Evolutionary conservation across 75 land plant genomes (phyloP).

Genomic region (Cupressus sempervirens): DNA sequence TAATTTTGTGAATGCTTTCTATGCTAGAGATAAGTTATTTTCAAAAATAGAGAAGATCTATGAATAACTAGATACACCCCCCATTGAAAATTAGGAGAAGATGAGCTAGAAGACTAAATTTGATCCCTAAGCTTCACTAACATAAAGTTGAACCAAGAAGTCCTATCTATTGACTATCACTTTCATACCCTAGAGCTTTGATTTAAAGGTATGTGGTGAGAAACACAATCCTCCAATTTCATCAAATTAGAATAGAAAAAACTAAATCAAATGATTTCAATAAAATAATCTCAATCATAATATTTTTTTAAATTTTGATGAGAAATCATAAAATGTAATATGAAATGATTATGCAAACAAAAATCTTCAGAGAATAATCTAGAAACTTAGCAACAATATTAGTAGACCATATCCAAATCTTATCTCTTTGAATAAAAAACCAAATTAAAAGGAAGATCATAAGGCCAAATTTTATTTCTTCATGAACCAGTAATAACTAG

Average conservation of each 20-base stretch:
- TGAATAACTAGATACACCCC: background rate
- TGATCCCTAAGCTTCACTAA: background rate
- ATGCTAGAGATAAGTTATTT: background rate
- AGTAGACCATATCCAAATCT: no score
- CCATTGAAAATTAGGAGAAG: background rate
- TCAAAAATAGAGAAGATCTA: slow-evolving; percentile 10
- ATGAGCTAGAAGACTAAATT: background rate
- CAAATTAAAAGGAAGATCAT: background rate
- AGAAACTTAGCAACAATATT: no score
- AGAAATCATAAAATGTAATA: no score
- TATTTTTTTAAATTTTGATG: no score
- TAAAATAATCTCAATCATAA: no score
- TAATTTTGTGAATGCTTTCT: background rate
- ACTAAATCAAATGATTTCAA: no score
- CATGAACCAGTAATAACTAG: background rate
- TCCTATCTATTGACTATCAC: background rate
- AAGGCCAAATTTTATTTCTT: background rate
- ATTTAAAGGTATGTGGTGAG: background rate
- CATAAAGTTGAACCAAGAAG: background rate
- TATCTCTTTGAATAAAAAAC: background rate
- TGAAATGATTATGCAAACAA: no score
- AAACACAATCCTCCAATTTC: background rate
- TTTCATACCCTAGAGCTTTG: background rate
- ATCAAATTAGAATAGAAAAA: background rate
- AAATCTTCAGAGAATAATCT: no score